Evolutionary conservation across 306 rosid species (phyloP).

Genomic region (Sechiopsis laciniata): DNA sequence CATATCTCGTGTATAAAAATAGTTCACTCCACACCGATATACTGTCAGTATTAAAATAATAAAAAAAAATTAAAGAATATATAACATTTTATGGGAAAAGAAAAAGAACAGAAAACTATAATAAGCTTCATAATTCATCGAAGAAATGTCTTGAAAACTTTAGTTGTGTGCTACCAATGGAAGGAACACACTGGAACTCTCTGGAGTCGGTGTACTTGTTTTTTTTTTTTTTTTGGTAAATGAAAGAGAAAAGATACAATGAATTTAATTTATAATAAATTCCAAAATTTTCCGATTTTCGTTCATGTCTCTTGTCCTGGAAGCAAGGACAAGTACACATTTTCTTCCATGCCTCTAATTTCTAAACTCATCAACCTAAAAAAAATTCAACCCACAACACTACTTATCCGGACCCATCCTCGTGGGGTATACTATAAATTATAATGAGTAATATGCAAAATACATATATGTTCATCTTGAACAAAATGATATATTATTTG

Average conservation of each 20-base stretch:
- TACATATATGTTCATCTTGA: no score
- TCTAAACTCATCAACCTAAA: background rate
- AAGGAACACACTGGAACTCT: background rate
- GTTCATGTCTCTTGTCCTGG: background rate
- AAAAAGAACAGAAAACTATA: background rate
- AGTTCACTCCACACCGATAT: no score
- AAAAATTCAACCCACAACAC: background rate
- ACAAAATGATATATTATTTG: no score
- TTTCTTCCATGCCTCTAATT: conserved; percentile 6
- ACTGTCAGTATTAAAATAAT: no score
- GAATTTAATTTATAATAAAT: background rate
- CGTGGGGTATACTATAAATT: background rate
- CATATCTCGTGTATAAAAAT: no score
- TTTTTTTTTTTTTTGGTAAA: no score
- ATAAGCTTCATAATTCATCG: background rate
- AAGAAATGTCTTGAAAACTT: background rate
- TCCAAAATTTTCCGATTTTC: background rate
- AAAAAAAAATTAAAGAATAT: no score
- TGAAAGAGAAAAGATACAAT: background rate
- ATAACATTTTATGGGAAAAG: no score
- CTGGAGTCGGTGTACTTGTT: background rate
- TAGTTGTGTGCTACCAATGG: background rate
- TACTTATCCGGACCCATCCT: background rate
- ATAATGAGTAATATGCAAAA: no score
- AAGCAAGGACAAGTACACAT: conserved; percentile 4